phyloP scores from a whole-genome alignment of 2,329 filamentous ascomycete genomes.

The Xenosphaeropsis pyriputrescens region DNA sequence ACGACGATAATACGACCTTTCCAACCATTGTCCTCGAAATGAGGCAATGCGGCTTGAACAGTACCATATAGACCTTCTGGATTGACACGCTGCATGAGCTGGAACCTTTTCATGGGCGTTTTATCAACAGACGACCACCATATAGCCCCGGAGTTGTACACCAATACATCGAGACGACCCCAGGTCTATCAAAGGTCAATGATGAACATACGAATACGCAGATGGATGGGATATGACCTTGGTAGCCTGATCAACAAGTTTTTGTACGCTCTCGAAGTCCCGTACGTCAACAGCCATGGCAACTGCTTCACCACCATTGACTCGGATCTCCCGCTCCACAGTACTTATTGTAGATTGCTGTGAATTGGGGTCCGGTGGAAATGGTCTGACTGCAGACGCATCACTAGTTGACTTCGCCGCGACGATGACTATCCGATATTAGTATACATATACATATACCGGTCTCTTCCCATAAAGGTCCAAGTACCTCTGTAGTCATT shows the following conservation, averaged over 20 bases:
- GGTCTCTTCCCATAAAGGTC: too few relatives aligned
- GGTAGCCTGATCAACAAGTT: conserved; percentile 43
- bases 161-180: conserved; percentile 52
- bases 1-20: conserved; percentile 61
- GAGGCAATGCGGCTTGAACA: conserved; percentile 53
- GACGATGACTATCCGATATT: conserved; percentile 34
- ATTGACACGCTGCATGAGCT: conserved; percentile 64
- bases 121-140: conserved; percentile 67
- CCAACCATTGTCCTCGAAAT: conserved; percentile 37
- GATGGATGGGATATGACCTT: conserved; percentile 14
- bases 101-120: conserved; percentile 63
- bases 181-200: conserved; percentile 26
- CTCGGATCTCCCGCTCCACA: conserved; percentile 58
- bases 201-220: not conserved
- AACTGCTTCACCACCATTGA: conserved; percentile 46
- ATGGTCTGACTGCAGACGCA: conserved; percentile 36
- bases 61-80: conserved; percentile 61
- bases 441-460: not conserved
- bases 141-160: conserved; percentile 78
- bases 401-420: conserved; percentile 63
- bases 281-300: conserved; percentile 60
- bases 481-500: conserved; percentile 51
- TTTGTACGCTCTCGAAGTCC: conserved; percentile 41
- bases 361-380: conserved; percentile 68
- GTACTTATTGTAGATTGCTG: conserved; percentile 64